Conservation (phyloP, 2,329 filamentous ascomycete species). For the Sarocladium strictum region DNA sequence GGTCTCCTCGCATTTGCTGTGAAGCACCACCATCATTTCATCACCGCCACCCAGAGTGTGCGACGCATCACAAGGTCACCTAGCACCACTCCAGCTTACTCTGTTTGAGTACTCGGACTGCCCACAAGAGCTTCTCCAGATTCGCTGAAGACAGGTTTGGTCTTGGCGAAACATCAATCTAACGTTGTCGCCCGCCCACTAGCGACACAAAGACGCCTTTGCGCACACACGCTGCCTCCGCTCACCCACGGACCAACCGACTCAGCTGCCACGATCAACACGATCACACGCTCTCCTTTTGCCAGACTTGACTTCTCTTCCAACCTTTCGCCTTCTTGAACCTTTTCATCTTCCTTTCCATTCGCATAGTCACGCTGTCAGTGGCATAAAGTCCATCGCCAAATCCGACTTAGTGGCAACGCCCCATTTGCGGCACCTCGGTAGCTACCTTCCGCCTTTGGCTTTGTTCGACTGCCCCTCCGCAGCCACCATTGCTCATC, state of each 20-base stretch:
- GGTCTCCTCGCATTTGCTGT: not conserved
- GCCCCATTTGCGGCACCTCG: constrained; percentile 11
- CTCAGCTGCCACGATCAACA: not conserved
- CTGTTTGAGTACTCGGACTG: not conserved
- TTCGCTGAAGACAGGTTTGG: not conserved
- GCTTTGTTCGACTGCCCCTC: constrained; percentile 7
- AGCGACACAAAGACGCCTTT: not conserved
- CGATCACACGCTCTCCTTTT: constrained; percentile 1
- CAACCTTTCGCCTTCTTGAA: not conserved
- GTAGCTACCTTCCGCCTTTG: constrained; percentile 15
- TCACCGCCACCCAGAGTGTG: not conserved
- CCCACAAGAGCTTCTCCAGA: not conserved
- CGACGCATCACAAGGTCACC: constrained; percentile 1
- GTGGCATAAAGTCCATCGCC: constrained; percentile 5
- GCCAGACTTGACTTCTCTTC: not conserved
- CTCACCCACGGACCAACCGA: constrained; percentile 1
- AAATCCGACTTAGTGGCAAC: constrained; percentile 4
- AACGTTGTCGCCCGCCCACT: not conserved
- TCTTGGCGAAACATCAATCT: constrained; percentile 3
- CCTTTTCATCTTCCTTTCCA: not conserved
- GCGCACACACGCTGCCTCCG: constrained; percentile 1
- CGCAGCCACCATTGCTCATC: constrained; percentile 3
- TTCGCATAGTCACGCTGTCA: constrained; percentile 1
- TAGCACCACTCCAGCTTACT: not conserved
- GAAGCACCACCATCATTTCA: not conserved